Conservation (phyloP, 140 eudicot species). For the Flaveria floridana region DNA sequence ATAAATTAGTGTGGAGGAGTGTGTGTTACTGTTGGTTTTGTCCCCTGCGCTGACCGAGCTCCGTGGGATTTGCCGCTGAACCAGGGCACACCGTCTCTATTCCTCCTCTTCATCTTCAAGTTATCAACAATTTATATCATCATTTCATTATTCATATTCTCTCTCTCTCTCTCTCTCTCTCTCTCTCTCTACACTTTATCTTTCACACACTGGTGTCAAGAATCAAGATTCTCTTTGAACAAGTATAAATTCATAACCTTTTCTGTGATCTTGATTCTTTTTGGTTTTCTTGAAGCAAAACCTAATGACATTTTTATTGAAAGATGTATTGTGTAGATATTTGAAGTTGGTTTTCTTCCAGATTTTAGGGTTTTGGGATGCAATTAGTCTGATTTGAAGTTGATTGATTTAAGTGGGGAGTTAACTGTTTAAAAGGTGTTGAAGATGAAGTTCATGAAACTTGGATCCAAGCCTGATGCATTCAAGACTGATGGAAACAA, state of each 20-base stretch:
- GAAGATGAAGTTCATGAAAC: slow-evolving; percentile 98
- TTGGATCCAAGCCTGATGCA: slow-evolving; percentile 94
- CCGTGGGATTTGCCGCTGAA: slow-evolving; percentile 93
- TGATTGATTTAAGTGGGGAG: slow-evolving; percentile 10
- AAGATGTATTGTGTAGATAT: slow-evolving; percentile 42
- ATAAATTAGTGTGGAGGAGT: slow-evolving; percentile 58
- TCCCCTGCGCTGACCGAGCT: slow-evolving; percentile 80
- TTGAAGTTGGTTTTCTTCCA: slow-evolving; percentile 33
- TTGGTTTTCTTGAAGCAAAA: slow-evolving; percentile 19
- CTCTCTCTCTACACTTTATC: slow-evolving; percentile 14
- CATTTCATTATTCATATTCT: slow-evolving; percentile 7
- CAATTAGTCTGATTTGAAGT: slow-evolving; percentile 18
- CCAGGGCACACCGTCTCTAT: slow-evolving; percentile 74
- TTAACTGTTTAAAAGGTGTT: slow-evolving; percentile 13
- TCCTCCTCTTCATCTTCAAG: slow-evolving; percentile 51
- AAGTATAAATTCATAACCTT: slow-evolving; percentile 46
- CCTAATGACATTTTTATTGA: slow-evolving; percentile 30
- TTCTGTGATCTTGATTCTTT: slow-evolving; percentile 47
- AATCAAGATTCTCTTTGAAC: slow-evolving; percentile 48
- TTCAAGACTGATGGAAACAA: slow-evolving; percentile 82
- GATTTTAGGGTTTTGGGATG: slow-evolving; percentile 34
- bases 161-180: slow-evolving; percentile 31
- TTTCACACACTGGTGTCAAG: slow-evolving; percentile 36
- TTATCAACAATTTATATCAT: slow-evolving; percentile 26
- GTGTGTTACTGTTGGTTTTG: slow-evolving; percentile 67